phyloP scores from a whole-genome alignment of 2,329 filamentous ascomycete species.

The Shiraia bambusicola region DNA sequence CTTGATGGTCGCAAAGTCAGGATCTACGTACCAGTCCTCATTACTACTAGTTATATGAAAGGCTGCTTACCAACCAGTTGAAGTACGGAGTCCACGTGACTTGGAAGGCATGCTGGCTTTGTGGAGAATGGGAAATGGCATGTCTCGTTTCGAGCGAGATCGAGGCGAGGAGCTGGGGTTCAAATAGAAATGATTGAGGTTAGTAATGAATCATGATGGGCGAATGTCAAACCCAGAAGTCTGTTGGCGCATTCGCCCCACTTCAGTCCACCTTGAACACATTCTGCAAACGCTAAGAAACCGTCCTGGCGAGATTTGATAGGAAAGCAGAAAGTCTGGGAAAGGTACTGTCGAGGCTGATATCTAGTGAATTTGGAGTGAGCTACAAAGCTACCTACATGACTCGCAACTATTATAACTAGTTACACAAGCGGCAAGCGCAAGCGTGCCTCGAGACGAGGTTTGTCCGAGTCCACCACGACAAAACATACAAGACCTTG shows the following conservation, averaged over 20 bases:
- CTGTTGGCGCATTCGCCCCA: background rate
- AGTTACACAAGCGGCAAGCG: background rate
- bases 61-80: conserved; percentile 46
- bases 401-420: background rate
- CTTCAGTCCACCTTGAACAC: background rate
- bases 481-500: no score
- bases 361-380: no score
- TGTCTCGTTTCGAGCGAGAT: conserved; percentile 9
- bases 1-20: background rate
- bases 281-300: background rate
- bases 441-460: background rate
- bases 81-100: conserved; percentile 47
- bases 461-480: no score
- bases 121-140: conserved; percentile 4
- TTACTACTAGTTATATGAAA: background rate
- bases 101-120: conserved; percentile 40
- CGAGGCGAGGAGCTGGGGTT: conserved; percentile 10
- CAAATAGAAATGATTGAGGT: conserved; percentile 3
- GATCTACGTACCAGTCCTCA: background rate
- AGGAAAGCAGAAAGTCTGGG: no score
- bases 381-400: no score
- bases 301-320: background rate
- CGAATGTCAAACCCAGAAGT: conserved; percentile 1
- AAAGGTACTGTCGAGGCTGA: no score
- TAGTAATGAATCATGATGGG: conserved; percentile 10